phyloP scores from a whole-genome alignment of 2,329 filamentous ascomycete species.

The Lithohypha guttulata region DNA sequence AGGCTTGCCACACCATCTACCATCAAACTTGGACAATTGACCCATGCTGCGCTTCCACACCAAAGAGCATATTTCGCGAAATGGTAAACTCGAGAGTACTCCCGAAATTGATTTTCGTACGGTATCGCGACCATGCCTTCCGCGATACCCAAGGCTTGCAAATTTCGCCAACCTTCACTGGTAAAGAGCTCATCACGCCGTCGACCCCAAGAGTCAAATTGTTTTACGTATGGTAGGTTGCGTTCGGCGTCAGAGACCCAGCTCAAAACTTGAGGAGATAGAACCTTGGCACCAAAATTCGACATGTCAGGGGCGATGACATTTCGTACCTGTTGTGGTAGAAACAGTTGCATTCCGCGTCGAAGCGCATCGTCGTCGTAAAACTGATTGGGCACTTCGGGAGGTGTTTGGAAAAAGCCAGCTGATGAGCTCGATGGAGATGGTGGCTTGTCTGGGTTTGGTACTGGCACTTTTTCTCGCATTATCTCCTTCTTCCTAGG shows the following conservation, averaged over 20 bases:
- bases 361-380: no score
- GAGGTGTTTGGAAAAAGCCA: no score
- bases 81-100: slow-evolving; percentile 47
- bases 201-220: neutral
- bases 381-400: no score
- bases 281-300: no score
- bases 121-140: neutral
- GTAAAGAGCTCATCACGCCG: slow-evolving; percentile 28
- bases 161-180: slow-evolving; percentile 49
- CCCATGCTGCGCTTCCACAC: neutral
- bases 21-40: slow-evolving; percentile 54
- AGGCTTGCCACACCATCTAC: slow-evolving; percentile 30
- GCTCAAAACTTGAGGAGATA: no score
- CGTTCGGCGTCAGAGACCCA: slow-evolving; percentile 10
- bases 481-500: no score
- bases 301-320: no score
- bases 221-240: slow-evolving; percentile 12
- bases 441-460: no score
- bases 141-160: slow-evolving; percentile 27
- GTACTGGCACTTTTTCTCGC: no score
- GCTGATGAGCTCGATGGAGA: no score
- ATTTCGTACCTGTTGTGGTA: no score
- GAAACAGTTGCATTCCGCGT: no score
- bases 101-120: slow-evolving; percentile 22
- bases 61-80: slow-evolving; percentile 35